phyloP scores from a whole-genome alignment of 306 rosid species.

The Glycine tomentella region DNA sequence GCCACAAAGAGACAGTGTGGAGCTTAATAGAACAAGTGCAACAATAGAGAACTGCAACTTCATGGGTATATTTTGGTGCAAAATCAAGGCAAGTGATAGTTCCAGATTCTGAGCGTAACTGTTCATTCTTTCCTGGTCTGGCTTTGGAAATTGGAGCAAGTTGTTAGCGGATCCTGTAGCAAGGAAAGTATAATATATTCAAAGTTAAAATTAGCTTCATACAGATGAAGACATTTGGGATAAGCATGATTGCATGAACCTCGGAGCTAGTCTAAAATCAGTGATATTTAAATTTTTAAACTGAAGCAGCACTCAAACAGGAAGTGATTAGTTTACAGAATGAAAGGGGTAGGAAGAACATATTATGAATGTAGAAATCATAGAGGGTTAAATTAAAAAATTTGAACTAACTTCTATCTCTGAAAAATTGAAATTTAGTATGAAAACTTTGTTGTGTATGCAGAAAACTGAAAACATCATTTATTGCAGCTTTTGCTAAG shows the following conservation, averaged over 20 bases:
- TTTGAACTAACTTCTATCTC: conserved; percentile 9
- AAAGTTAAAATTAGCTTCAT: background rate
- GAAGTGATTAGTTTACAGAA: conserved; percentile 33
- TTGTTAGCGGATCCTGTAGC: conserved; percentile 19
- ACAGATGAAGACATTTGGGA: conserved; percentile 1
- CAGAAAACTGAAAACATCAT: conserved; percentile 42
- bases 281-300: conserved; percentile 14
- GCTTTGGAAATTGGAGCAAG: conserved; percentile 42
- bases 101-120: conserved; percentile 47
- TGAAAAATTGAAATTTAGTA: conserved; percentile 24
- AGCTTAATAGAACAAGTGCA: conserved; percentile 50
- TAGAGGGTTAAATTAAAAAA: conserved; percentile 1
- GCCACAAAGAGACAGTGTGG: conserved; percentile 7
- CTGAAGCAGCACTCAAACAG: conserved; percentile 32
- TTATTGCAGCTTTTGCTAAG: conserved; percentile 37
- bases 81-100: conserved; percentile 41
- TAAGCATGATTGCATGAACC: conserved; percentile 4
- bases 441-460: conserved; percentile 18
- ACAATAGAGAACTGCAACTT: conserved; percentile 55
- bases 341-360: conserved; percentile 5
- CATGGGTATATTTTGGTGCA: conserved; percentile 51
- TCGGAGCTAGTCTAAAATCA: background rate
- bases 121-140: conserved; percentile 54
- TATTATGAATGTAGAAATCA: no score
- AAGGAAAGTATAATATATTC: conserved; percentile 35